phyloP scores from a whole-genome alignment of 1,284 basidiomycete genomes.

The Papiliotrema nemorosa region DNA sequence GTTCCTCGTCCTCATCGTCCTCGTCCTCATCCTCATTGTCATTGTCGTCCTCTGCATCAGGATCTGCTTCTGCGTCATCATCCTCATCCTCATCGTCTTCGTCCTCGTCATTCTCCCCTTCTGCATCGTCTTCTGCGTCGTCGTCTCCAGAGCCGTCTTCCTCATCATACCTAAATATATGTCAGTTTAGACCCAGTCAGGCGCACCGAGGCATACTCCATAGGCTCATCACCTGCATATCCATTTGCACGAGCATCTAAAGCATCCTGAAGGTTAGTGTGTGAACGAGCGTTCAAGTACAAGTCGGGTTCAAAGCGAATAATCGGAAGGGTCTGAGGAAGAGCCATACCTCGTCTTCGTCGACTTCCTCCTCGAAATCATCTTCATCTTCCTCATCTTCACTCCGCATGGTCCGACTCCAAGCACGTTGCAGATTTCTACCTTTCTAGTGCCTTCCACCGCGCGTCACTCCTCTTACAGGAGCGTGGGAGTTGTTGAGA shows the following conservation, averaged over 20 bases:
- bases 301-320: neutral
- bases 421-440: no score
- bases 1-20: constrained; percentile 16
- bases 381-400: constrained; percentile 45
- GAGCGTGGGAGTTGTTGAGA: no score
- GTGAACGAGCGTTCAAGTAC: neutral
- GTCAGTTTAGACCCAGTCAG: no score
- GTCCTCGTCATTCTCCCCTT: constrained; percentile 25
- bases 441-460: no score
- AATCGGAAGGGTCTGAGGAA: neutral
- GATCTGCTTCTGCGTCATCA: constrained; percentile 26
- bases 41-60: constrained; percentile 24
- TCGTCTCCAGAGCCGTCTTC: constrained; percentile 12
- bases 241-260: constrained; percentile 10
- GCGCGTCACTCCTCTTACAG: no score
- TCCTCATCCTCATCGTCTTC: constrained; percentile 24
- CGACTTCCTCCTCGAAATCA: constrained; percentile 17
- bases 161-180: neutral
- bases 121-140: constrained; percentile 20
- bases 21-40: constrained; percentile 17
- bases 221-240: neutral
- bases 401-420: constrained; percentile 37
- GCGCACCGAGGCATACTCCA: constrained; percentile 1
- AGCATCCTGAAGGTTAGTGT: neutral
- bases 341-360: constrained; percentile 8